A percentile compares a stretch with the other conserved stretches of the same genome.
phyloP scores from a whole-genome alignment of 495 filamentous ascomycete genomes.

The Bathelium albidoporum region DNA sequence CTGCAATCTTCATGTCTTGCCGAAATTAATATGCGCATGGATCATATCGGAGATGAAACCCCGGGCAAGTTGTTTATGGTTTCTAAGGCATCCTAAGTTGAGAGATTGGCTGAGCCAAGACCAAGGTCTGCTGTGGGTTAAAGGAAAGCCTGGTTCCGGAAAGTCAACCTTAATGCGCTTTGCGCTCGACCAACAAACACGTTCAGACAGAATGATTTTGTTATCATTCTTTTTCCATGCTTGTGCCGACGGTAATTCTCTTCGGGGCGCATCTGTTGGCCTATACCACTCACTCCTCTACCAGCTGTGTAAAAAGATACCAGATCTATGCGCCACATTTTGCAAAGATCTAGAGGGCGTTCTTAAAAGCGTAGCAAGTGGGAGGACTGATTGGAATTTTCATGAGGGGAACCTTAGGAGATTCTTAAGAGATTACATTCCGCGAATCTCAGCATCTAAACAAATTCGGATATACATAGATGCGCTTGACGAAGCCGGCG shows the following conservation, averaged over 20 bases:
- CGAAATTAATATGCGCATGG: slow-evolving; percentile 11
- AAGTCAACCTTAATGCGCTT: slow-evolving; percentile 18
- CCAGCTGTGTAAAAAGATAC: slow-evolving; percentile 2
- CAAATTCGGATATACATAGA: slow-evolving; percentile 28
- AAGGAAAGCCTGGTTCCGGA: slow-evolving; percentile 19
- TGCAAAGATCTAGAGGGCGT: background rate
- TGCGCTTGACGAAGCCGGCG: slow-evolving; percentile 35
- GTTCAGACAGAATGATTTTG: background rate
- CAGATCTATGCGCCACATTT: background rate
- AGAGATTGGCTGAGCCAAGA: slow-evolving; percentile 10
- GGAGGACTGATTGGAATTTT: slow-evolving; percentile 7
- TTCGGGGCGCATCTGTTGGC: slow-evolving; percentile 8
- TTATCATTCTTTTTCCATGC: slow-evolving; percentile 13
- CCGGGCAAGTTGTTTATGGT: slow-evolving; percentile 18
- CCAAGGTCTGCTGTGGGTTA: slow-evolving; percentile 19
- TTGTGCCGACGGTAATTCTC: background rate
- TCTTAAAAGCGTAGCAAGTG: background rate
- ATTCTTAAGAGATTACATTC: slow-evolving; percentile 6
- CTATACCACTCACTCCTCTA: slow-evolving; percentile 12
- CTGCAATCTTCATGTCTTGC: slow-evolving; percentile 10
- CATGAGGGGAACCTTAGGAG: slow-evolving; percentile 4
- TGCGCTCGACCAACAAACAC: background rate
- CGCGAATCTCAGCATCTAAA: background rate
- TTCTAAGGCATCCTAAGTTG: slow-evolving; percentile 15
- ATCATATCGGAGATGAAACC: slow-evolving; percentile 9